These are phyloP conservation scores for Calocera cornea DNA, from an alignment of 768 basidiomycete species.

Conservation along the genomic window DNA sequence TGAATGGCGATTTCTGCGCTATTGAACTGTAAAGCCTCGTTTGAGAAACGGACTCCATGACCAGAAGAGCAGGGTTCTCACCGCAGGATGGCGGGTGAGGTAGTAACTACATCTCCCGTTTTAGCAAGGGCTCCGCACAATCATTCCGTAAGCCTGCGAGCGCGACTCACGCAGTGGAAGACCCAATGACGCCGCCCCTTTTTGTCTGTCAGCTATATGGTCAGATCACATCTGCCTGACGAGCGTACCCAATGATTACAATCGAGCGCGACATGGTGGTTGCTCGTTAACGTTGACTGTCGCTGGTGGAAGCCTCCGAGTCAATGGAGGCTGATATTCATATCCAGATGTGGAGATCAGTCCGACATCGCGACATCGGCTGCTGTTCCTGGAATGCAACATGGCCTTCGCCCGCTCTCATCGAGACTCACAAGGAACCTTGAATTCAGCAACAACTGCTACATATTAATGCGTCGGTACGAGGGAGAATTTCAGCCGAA, in stretches of 20 bases:
- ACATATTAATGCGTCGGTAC: too few relatives aligned
- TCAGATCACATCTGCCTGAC: neutral
- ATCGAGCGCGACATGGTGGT: conserved; percentile 9
- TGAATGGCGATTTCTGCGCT: conserved; percentile 9
- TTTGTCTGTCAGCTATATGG: neutral
- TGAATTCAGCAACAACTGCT: too few relatives aligned
- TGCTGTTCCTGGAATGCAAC: neutral
- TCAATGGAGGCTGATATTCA: neutral
- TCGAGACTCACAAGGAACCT: too few relatives aligned
- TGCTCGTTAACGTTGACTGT: neutral
- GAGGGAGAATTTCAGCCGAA: too few relatives aligned
- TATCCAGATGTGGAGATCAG: neutral
- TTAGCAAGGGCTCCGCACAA: neutral
- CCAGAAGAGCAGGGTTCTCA: neutral
- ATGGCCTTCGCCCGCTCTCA: neutral
- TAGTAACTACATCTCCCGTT: conserved; percentile 35
- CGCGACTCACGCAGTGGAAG: conserved; percentile 12
- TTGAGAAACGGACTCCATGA: neutral
- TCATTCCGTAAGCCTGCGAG: neutral
- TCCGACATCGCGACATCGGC: neutral
- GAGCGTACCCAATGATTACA: conserved; percentile 11
- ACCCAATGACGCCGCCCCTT: conserved; percentile 15
- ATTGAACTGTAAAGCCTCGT: neutral
- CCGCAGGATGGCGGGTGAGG: conserved; percentile 41
- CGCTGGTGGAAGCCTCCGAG: conserved; percentile 6